Percentiles rank a stretch among this genome's conserved stretches.
phyloP scores from a whole-genome alignment of 805 yeast species.

The Candida succiphila region DNA sequence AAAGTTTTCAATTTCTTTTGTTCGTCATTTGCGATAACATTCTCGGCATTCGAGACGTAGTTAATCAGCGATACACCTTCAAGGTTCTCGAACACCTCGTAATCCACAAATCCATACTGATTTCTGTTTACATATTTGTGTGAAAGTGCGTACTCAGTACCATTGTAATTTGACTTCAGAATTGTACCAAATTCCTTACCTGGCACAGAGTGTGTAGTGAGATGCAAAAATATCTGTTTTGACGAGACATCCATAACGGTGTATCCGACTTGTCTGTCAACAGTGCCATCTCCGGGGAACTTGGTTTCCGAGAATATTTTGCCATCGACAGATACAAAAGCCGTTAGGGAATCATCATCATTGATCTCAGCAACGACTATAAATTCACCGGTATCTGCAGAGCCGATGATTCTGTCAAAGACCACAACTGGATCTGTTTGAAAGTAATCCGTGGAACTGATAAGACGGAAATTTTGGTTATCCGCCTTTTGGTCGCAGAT shows the following conservation, averaged over 20 bases:
- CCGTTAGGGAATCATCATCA: slow-evolving; percentile 44
- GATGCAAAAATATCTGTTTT: slow-evolving; percentile 71
- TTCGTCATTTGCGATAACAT: slow-evolving; percentile 6
- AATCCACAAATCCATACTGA: slow-evolving; percentile 30
- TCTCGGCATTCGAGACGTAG: slow-evolving; percentile 17
- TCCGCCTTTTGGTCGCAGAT: slow-evolving; percentile 46
- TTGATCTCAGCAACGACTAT: slow-evolving; percentile 59
- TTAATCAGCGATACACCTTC: slow-evolving; percentile 35
- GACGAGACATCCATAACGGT: slow-evolving; percentile 70
- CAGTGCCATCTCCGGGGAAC: slow-evolving; percentile 59
- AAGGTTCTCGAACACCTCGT: slow-evolving; percentile 31
- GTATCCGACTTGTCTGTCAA: slow-evolving; percentile 58
- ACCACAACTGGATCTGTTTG: slow-evolving; percentile 25
- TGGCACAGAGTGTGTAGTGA: slow-evolving; percentile 47
- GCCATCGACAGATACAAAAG: slow-evolving; percentile 77
- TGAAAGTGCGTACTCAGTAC: slow-evolving; percentile 72
- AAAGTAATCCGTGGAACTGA: slow-evolving; percentile 49
- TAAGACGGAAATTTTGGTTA: slow-evolving; percentile 13
- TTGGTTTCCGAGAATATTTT: slow-evolving; percentile 62
- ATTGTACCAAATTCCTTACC: slow-evolving; percentile 66
- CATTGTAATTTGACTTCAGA: slow-evolving; percentile 83
- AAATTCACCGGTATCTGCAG: slow-evolving; percentile 61
- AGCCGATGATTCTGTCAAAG: slow-evolving; percentile 59
- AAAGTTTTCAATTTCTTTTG: slow-evolving; percentile 35
- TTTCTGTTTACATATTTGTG: slow-evolving; percentile 70